Base-by-base conservation (phyloP, 208 protist genomes). In the Acanthamoeba triangularis region DNA sequence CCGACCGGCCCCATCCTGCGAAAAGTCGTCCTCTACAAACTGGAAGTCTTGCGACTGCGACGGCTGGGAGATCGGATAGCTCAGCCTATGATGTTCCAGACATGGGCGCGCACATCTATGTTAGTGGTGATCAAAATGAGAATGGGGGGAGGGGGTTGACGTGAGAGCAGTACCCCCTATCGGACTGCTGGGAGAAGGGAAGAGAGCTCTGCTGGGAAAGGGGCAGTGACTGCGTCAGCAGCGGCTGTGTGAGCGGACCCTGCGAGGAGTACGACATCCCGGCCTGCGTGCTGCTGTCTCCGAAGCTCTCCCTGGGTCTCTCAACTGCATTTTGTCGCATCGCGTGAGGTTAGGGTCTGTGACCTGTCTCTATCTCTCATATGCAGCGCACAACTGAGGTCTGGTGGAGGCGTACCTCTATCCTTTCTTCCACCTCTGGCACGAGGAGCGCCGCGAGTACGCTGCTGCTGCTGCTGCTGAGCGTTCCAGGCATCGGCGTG, bases 181-280 rank as follows among this genome's bases (percentile, higher is more conserved):
- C 72, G 20, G 72, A 80, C n/a, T 80, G 72, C 72, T 80, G 72
- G 20, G 72, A 80, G 72, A 80, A 80, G 72, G 72, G 72, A 23
- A 80, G 35, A 11, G 72, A 80, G 72, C 72, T 80, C 33, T 80
- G 72, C 72, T 80, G 72, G 13, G 72, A 80, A 47, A 80, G 72
- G 14, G 33, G 33, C 20, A 80, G 72, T 11, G 72, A 80, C 41
- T 80, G 72, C 18, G 72, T 80, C 13, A 80, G 72, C 33, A 80
- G 72, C 72, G 72, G 72, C 41, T 80, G 72, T 10, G 72, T 80
- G 72, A 80, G 72, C 6, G 72, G 30, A 33, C 41, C 41, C 35
- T 80, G 72, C 18, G 72, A 80, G 7, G 72, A 80, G 30, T 80
- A 80, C 20, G 72, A 80, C 30, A 80, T 23, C 30, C 72, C 72